Evolutionary conservation across 2,329 filamentous ascomycete genomes (phyloP), one percentile per base, ranked within the genome.

Genomic region (Cladosporium sp.): DNA sequence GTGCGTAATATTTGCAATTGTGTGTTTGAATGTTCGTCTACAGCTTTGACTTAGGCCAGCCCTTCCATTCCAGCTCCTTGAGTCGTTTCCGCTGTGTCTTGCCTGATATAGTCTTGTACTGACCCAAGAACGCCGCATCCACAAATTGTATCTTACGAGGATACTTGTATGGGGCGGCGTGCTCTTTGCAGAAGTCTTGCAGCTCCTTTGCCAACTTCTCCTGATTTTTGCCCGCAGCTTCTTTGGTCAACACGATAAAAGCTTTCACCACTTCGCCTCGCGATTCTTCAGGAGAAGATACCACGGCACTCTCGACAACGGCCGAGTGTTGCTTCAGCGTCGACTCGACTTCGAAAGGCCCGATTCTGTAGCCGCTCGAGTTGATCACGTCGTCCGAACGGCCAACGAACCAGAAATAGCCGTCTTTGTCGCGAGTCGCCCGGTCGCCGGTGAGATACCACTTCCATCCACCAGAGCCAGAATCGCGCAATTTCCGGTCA

Each of bases 321-420:
- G 66, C 68, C 3, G 71, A 67, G 59, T 76, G 73, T 19, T 71
- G 64, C 61, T 75, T 74, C 10, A 76, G 65, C 4, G 72, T 72
- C 3, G 72, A 75, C 61, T 76, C 74, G 32, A 76, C 71, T 66
- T 76, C 74, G 60, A 75, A 75, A 0, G 73, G 74, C 7, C 74
- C 72, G 20, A 74, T 73, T 24, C 74, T 66, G 60, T 76, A 76
- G 3, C 74, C 73, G 35, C 70, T 65, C 8, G 70, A 71, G 55
- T 76, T 76, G 55, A 76, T 75, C 20, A 75, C 73, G 69, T 99
- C 94, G 71, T 99, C 94, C 53, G 97, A 92, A 73, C 94, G 90
- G 64, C 94, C 94, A 60, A 93, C 90, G 72, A 99, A 97, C 94
- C 94, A 97, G 83, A 97, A 97, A 80, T 96, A 97, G 56, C 94